These are phyloP conservation scores for Kwoniella sp. DNA, from an alignment of 768 basidiomycete species.

Conservation along the genomic window DNA sequence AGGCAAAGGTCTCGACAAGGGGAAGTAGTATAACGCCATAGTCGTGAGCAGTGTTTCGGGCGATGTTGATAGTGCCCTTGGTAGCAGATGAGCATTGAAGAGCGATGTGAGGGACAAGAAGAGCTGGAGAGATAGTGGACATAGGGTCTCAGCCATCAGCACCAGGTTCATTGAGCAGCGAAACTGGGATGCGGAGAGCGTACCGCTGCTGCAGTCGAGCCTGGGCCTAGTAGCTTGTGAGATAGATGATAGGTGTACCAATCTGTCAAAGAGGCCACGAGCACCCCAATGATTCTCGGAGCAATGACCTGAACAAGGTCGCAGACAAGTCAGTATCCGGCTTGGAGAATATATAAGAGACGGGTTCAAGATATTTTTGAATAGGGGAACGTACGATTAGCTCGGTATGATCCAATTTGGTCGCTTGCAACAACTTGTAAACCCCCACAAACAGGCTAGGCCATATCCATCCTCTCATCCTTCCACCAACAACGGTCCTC, in stretches of 20 bases:
- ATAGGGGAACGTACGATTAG: conserved; percentile 64
- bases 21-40: conserved; percentile 74
- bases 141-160: conserved; percentile 4
- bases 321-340: background rate
- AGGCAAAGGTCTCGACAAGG: conserved; percentile 34
- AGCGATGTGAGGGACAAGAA: conserved; percentile 80
- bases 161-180: background rate
- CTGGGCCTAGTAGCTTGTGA: conserved; percentile 62
- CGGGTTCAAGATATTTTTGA: background rate
- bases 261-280: conserved; percentile 78
- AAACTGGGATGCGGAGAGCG: conserved; percentile 60
- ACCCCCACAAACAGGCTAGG: conserved; percentile 77
- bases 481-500: conserved; percentile 53
- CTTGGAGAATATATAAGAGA: too few relatives aligned
- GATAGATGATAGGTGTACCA: conserved; percentile 70
- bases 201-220: conserved; percentile 67
- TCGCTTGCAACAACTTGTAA: conserved; percentile 69
- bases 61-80: conserved; percentile 89
- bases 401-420: conserved; percentile 62
- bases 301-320: conserved; percentile 63
- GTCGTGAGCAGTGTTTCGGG: conserved; percentile 84
- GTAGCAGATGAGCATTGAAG: conserved; percentile 80
- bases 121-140: conserved; percentile 60
- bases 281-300: conserved; percentile 76
- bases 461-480: conserved; percentile 60